These are phyloP conservation scores for Schwanniomyces sp. DNA, from an alignment of 805 yeast species.

Conservation along the genomic window DNA sequence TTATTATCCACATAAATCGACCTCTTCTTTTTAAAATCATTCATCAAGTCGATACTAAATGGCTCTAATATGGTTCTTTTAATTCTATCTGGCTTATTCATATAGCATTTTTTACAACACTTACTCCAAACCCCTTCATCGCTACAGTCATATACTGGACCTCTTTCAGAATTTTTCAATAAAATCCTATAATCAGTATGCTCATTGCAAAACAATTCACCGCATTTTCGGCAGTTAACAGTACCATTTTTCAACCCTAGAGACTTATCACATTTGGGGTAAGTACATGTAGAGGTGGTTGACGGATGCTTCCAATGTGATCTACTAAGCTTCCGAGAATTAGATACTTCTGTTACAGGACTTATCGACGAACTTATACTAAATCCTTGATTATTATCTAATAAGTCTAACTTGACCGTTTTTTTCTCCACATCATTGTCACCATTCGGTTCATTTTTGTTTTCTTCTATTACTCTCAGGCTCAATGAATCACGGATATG, in stretches of 20 bases:
- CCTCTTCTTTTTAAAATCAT: conserved; percentile 42
- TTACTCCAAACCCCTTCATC: conserved; percentile 63
- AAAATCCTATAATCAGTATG: conserved; percentile 60
- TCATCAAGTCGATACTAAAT: conserved; percentile 42
- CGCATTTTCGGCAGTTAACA: conserved; percentile 77
- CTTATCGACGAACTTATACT: conserved; percentile 20
- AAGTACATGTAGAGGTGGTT: conserved; percentile 37
- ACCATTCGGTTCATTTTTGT: not conserved
- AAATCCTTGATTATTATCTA: conserved; percentile 44
- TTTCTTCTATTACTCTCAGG: conserved; percentile 11
- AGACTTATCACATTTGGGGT: conserved; percentile 37
- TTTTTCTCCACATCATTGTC: conserved; percentile 24
- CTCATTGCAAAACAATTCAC: conserved; percentile 61
- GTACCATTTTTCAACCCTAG: conserved; percentile 55
- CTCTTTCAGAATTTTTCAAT: conserved; percentile 47
- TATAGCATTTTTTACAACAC: conserved; percentile 67
- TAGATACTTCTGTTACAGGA: not conserved
- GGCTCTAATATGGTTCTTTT: conserved; percentile 37
- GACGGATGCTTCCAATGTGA: conserved; percentile 60
- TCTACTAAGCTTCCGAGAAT: conserved; percentile 32
- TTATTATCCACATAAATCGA: conserved; percentile 44
- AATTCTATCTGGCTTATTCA: conserved; percentile 51
- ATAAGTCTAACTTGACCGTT: conserved; percentile 46
- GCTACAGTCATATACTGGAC: conserved; percentile 24
- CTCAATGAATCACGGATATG: not conserved